Evolutionary conservation across 164 flowering plant species (phyloP).

Genomic region (Berberis thunbergii): DNA sequence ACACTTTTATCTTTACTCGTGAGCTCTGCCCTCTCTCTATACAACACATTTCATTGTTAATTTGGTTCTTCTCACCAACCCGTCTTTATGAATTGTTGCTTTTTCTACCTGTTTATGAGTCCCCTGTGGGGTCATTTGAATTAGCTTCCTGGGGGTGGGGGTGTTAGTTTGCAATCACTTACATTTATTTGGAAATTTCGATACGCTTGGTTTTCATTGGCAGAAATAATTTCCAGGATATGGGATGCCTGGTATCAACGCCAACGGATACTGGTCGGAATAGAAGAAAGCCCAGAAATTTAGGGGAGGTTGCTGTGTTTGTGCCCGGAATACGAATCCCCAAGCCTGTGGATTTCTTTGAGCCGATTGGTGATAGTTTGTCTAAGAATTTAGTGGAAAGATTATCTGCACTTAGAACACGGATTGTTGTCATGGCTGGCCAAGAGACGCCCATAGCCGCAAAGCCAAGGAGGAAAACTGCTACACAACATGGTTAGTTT

Average conservation of each 20-base stretch:
- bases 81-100: no score
- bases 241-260: conserved; percentile 75
- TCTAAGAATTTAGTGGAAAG: conserved; percentile 55
- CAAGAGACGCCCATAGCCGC: conserved; percentile 62
- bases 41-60: no score
- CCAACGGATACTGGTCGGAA: conserved; percentile 52
- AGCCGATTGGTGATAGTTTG: conserved; percentile 41
- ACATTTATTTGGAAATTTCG: not conserved
- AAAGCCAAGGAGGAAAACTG: conserved; percentile 56
- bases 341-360: conserved; percentile 60
- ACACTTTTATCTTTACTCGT: no score
- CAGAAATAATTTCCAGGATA: conserved; percentile 28
- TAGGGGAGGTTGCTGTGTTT: conserved; percentile 70
- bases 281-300: conserved; percentile 52
- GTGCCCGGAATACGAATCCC: conserved; percentile 82
- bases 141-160: no score
- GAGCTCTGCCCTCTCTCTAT: no score
- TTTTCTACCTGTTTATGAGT: no score
- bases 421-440: conserved; percentile 70
- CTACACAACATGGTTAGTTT: conserved; percentile 72
- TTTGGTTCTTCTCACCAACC: no score
- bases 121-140: not conserved
- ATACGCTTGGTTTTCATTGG: not conserved
- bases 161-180: not conserved
- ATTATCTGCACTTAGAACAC: conserved; percentile 58